Percentiles rank a stretch among this genome's conserved stretches.
Conservation (phyloP, 495 filamentous ascomycete genomes). For the Aspergillus sparsus region DNA sequence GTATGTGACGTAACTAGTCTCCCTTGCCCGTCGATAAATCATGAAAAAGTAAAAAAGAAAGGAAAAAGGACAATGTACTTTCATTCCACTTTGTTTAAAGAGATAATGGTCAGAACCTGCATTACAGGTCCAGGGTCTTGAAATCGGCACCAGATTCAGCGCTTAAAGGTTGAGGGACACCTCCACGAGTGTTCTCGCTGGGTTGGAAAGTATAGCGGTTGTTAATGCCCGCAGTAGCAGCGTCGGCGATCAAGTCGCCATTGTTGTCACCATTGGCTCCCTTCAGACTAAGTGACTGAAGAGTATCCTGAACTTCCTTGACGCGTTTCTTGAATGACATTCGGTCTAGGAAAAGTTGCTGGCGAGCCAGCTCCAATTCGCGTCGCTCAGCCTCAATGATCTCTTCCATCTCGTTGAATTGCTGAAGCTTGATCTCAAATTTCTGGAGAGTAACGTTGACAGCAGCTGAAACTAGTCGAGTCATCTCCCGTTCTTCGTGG, state of each 20-base stretch:
- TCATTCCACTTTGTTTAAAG: background rate
- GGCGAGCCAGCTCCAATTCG: conserved; percentile 85
- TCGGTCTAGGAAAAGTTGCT: conserved; percentile 91
- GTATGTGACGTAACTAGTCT: too few relatives aligned
- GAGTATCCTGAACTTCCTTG: conserved; percentile 74
- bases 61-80: conserved; percentile 13
- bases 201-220: conserved; percentile 66
- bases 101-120: too few relatives aligned
- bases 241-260: conserved; percentile 48
- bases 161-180: conserved; percentile 63
- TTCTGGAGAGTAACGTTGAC: conserved; percentile 84
- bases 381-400: conserved; percentile 88
- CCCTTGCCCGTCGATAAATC: too few relatives aligned
- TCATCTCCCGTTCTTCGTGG: conserved; percentile 95
- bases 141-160: conserved; percentile 55
- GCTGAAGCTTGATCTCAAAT: conserved; percentile 80
- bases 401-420: conserved; percentile 94
- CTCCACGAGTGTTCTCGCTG: conserved; percentile 43
- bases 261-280: conserved; percentile 58
- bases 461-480: conserved; percentile 78
- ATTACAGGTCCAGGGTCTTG: conserved; percentile 52
- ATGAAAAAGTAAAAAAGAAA: background rate
- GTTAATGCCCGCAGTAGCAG: conserved; percentile 45
- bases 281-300: conserved; percentile 60
- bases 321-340: conserved; percentile 87